Conservation (phyloP, 495 filamentous ascomycete genomes). For the Aspergillus coremiiformis region DNA sequence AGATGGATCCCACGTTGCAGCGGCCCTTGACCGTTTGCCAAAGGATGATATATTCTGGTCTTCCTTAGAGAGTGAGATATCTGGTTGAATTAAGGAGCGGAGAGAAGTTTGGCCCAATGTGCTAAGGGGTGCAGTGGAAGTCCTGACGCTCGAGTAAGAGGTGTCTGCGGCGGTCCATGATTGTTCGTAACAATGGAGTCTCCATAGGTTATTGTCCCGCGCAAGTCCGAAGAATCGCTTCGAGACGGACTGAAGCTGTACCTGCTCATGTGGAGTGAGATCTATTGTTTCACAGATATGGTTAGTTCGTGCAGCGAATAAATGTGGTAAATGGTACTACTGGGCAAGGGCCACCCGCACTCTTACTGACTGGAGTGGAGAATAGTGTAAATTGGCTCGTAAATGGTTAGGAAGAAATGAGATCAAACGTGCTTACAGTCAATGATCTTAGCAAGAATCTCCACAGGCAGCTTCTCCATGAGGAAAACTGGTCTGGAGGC, state of each 20-base stretch:
- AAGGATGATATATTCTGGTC: slow-evolving; percentile 17
- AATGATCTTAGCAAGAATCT: slow-evolving; percentile 68
- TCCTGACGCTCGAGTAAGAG: slow-evolving; percentile 22
- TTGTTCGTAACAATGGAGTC: slow-evolving; percentile 61
- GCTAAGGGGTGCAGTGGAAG: slow-evolving; percentile 25
- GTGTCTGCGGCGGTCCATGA: slow-evolving; percentile 47
- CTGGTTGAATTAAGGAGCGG: slow-evolving; percentile 33
- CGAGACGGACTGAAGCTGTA: slow-evolving; percentile 63
- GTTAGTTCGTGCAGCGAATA: background rate
- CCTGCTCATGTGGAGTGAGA: slow-evolving; percentile 61
- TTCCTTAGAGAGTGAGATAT: slow-evolving; percentile 7
- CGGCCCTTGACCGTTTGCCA: slow-evolving; percentile 43
- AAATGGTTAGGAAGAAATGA: background rate
- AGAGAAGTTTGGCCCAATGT: slow-evolving; percentile 29
- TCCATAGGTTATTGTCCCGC: slow-evolving; percentile 73
- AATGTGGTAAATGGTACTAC: background rate
- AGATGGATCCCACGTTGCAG: slow-evolving; percentile 76
- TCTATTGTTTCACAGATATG: slow-evolving; percentile 34
- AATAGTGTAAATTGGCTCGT: slow-evolving; percentile 9
- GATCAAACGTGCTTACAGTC: slow-evolving; percentile 48
- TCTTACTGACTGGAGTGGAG: slow-evolving; percentile 9
- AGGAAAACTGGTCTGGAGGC: slow-evolving; percentile 12
- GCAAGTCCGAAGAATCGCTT: slow-evolving; percentile 58
- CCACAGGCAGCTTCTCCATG: slow-evolving; percentile 65
- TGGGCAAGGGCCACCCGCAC: slow-evolving; percentile 3